phyloP scores from a whole-genome alignment of 2,329 filamentous ascomycete genomes.

The Aspergillus eucalypticola region DNA sequence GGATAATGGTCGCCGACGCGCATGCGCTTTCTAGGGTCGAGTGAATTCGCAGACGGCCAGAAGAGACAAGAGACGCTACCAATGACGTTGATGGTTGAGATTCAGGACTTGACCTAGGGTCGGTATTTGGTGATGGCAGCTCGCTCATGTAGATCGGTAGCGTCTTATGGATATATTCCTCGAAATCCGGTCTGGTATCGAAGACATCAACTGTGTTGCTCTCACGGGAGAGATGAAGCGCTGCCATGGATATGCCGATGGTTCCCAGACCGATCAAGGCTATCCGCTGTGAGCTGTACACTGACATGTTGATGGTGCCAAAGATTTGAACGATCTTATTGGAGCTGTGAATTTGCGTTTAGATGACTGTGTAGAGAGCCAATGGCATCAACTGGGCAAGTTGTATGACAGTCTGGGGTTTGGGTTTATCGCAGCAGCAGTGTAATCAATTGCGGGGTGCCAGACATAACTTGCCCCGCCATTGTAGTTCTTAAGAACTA shows the following conservation, averaged over 20 bases:
- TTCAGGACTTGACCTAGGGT: not conserved
- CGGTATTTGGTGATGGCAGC: not conserved
- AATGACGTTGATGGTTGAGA: conserved; percentile 1
- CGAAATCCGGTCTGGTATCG: conserved; percentile 53
- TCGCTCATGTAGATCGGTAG: conserved; percentile 16
- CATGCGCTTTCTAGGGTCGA: conserved; percentile 19
- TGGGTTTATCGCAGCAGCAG: not conserved
- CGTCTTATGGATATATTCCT: conserved; percentile 44
- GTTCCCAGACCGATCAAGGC: conserved; percentile 46
- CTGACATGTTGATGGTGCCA: conserved; percentile 9
- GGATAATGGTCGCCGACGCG: conserved; percentile 52
- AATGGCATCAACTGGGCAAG: not conserved
- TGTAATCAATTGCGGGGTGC: not conserved
- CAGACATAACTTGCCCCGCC: not conserved
- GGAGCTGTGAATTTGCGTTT: too few species aligned
- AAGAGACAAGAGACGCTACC: conserved; percentile 14
- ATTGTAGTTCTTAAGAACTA: not conserved
- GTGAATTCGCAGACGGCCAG: conserved; percentile 22
- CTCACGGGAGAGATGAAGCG: conserved; percentile 31
- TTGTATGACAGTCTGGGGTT: not conserved
- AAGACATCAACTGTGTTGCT: conserved; percentile 46
- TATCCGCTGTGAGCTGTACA: conserved; percentile 25
- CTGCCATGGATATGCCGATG: conserved; percentile 59
- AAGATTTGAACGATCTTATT: not conserved
- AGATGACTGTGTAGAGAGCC: too few species aligned